These are phyloP conservation scores for Globisporangium takayamanum DNA, from an alignment of 352 stramenopile genomes.

Conservation along the genomic window DNA sequence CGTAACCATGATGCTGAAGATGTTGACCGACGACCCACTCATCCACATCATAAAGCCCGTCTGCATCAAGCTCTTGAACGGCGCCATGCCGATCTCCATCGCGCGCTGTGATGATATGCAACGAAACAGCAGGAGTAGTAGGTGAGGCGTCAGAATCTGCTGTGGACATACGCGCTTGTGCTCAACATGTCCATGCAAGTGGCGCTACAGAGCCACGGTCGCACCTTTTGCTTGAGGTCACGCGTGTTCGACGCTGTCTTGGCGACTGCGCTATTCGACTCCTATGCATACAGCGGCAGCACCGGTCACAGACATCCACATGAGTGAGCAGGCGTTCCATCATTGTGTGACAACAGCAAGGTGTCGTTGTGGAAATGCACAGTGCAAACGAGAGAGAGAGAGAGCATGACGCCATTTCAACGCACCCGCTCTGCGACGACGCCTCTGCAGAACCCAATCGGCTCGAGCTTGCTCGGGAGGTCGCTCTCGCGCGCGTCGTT, in stretches of 20 bases:
- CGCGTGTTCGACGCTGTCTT: conserved; percentile 62
- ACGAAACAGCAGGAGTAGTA: conserved; percentile 7
- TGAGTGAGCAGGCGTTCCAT: background rate
- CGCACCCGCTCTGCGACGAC: conserved; percentile 53
- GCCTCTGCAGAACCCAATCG: conserved; percentile 58
- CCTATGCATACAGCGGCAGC: conserved; percentile 18
- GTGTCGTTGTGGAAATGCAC: background rate
- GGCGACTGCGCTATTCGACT: conserved; percentile 43
- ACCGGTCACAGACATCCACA: background rate
- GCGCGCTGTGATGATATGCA: conserved; percentile 45
- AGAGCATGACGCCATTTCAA: background rate
- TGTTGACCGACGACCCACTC: conserved; percentile 92
- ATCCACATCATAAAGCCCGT: conserved; percentile 97
- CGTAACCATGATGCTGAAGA: conserved; percentile 94
- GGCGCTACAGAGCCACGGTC: background rate
- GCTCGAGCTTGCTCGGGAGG: conserved; percentile 52
- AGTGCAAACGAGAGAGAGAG: background rate
- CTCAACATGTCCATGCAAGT: too few relatives aligned
- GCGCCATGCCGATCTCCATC: conserved; percentile 87
- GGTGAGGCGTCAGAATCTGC: background rate
- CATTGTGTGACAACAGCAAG: background rate
- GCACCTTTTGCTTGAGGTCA: conserved; percentile 86
- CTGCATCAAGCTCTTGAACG: conserved; percentile 91
- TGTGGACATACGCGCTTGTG: background rate
- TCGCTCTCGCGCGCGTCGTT: conserved; percentile 71